phyloP scores from a whole-genome alignment of 257 asterid genomes.

The Solanum phureja region DNA sequence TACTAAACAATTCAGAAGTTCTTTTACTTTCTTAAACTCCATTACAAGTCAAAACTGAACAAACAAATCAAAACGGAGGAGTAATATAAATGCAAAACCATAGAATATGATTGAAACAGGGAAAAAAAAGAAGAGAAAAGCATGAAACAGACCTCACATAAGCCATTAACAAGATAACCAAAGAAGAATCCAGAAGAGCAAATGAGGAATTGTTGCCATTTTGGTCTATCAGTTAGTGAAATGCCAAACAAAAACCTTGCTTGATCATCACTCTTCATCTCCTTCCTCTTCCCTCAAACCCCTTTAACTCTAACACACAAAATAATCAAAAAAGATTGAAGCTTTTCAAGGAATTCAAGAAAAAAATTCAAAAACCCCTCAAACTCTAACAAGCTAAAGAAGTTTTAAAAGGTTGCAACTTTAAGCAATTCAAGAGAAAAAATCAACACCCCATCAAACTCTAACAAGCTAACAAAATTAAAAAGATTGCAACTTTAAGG shows the following conservation, averaged over 20 bases:
- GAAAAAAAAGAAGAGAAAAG: background rate
- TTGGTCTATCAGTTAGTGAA: constrained; percentile 55
- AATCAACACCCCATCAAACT: background rate
- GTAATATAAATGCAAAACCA: background rate
- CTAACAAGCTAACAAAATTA: background rate
- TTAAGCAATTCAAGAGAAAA: background rate
- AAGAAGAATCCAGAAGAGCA: constrained; percentile 89
- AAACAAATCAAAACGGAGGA: background rate
- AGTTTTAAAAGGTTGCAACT: background rate
- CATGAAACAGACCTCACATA: constrained; percentile 64
- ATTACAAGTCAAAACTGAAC: background rate
- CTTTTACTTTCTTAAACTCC: background rate
- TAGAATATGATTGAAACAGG: background rate
- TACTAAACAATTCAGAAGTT: too few species aligned
- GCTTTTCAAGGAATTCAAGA: background rate
- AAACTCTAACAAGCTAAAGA: background rate
- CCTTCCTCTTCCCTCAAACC: background rate
- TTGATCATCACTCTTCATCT: constrained; percentile 81
- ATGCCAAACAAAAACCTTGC: constrained; percentile 70
- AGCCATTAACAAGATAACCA: constrained; percentile 88
- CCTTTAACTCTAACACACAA: background rate
- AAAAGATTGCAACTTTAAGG: too few species aligned
- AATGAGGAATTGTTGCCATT: constrained; percentile 79
- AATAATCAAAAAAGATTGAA: background rate
- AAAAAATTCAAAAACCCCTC: background rate